phyloP scores from a whole-genome alignment of 495 filamentous ascomycete genomes.

The Aspergillus egyptiacus region DNA sequence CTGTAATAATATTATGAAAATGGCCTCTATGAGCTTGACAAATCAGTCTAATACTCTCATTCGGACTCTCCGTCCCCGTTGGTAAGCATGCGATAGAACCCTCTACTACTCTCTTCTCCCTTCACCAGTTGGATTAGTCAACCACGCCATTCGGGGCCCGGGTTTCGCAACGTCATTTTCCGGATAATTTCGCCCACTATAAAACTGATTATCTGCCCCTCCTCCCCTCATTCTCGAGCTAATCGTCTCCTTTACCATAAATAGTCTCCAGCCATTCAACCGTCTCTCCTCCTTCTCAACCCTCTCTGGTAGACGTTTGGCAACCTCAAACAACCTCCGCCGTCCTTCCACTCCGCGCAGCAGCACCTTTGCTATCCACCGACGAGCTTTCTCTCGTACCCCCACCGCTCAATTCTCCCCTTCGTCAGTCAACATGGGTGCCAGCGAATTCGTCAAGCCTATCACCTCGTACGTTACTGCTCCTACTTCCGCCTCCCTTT shows the following conservation, averaged over 20 bases:
- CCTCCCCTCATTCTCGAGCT: slow-evolving; percentile 22
- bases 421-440: slow-evolving; percentile 50
- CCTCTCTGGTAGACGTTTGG: slow-evolving; percentile 10
- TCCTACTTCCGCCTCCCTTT: no score
- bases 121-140: slow-evolving; percentile 11
- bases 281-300: slow-evolving; percentile 15
- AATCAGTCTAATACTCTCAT: slow-evolving; percentile 14
- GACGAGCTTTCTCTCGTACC: slow-evolving; percentile 30
- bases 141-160: no score
- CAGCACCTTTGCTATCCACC: slow-evolving; percentile 21
- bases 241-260: slow-evolving; percentile 13
- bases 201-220: slow-evolving; percentile 22
- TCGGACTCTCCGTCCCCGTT: slow-evolving; percentile 11
- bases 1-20: slow-evolving; percentile 11
- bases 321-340: slow-evolving; percentile 8
- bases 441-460: slow-evolving; percentile 22
- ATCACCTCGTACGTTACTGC: slow-evolving; percentile 36
- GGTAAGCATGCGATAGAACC: slow-evolving; percentile 18
- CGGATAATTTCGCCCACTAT: slow-evolving; percentile 8
- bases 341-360: slow-evolving; percentile 21
- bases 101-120: not conserved
- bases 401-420: slow-evolving; percentile 37
- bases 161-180: slow-evolving; percentile 19
- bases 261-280: slow-evolving; percentile 21
- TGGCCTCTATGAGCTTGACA: slow-evolving; percentile 16